Evolutionary conservation across 805 yeast genomes (phyloP).

Genomic region (Pichia exigua): DNA sequence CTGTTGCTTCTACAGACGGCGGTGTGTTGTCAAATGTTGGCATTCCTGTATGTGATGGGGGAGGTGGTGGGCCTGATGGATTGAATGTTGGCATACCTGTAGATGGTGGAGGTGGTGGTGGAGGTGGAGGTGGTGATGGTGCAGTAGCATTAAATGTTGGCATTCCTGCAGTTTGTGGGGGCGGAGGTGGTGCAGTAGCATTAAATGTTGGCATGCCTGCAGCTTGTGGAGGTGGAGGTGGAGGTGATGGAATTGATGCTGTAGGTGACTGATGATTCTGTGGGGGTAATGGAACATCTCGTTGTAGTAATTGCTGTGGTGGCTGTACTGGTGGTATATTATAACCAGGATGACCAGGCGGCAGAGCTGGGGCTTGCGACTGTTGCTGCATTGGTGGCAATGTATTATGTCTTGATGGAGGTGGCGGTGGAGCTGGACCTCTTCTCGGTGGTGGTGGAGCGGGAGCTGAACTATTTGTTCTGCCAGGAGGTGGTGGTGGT

Average conservation of each 20-base stretch:
- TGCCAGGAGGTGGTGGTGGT: constrained; percentile 17
- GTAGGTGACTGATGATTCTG: neutral
- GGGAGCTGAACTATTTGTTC: neutral
- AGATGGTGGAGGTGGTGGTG: neutral
- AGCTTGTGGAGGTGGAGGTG: constrained; percentile 18
- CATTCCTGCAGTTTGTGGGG: constrained; percentile 12
- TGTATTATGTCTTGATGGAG: constrained; percentile 36
- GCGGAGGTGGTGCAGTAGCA: constrained; percentile 18
- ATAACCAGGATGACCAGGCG: constrained; percentile 4
- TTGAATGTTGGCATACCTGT: neutral
- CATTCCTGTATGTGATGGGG: constrained; percentile 20
- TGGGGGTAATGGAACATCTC: neutral
- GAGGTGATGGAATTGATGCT: neutral
- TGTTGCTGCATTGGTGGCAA: constrained; percentile 36
- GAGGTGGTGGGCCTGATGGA: constrained; percentile 19
- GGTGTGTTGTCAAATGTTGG: constrained; percentile 29
- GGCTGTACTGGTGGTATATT: neutral
- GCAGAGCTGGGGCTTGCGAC: constrained; percentile 5
- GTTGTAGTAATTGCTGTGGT: neutral
- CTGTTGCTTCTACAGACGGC: constrained; percentile 26
- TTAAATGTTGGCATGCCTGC: neutral
- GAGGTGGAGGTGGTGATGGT: neutral
- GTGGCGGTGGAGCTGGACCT: constrained; percentile 39
- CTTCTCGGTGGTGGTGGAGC: constrained; percentile 27
- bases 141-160: constrained; percentile 4